Evolutionary conservation across 495 filamentous ascomycete species (phyloP).

Genomic region (Daldinia grandis): DNA sequence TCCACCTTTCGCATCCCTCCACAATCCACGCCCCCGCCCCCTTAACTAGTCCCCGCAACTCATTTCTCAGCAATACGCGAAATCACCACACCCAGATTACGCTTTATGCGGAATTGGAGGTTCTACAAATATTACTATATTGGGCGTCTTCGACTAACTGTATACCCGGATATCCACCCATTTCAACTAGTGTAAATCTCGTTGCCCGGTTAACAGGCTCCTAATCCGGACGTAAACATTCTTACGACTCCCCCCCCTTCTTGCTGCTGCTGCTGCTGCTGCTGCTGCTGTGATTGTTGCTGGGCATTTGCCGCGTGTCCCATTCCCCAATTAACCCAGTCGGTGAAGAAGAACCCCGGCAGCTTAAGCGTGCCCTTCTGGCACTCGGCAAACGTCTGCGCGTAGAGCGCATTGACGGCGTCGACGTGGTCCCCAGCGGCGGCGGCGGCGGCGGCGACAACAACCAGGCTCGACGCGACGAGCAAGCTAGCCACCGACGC

Average conservation of each 20-base stretch:
- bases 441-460: slow-evolving; percentile 43
- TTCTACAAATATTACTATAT: not conserved
- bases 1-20: not conserved
- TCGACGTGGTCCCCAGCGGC: slow-evolving; percentile 35
- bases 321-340: slow-evolving; percentile 68
- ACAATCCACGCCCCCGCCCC: not conserved
- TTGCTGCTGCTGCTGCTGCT: not conserved
- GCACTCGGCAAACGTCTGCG: slow-evolving; percentile 55
- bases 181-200: not conserved
- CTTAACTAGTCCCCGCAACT: not conserved
- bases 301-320: slow-evolving; percentile 51
- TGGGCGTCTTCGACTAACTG: not conserved
- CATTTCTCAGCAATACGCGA: slow-evolving; percentile 1
- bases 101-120: not conserved
- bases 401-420: slow-evolving; percentile 51
- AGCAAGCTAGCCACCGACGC: slow-evolving; percentile 60
- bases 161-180: not conserved
- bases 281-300: not conserved
- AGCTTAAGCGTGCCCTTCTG: slow-evolving; percentile 57
- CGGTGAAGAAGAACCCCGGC: slow-evolving; percentile 58
- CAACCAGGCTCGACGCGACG: slow-evolving; percentile 55
- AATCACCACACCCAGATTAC: not conserved
- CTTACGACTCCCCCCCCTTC: not conserved
- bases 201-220: not conserved
- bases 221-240: not conserved